A percentile compares a stretch with the other conserved stretches of the same genome.
These are phyloP conservation scores for Euphorbia lathyris DNA, from an alignment of 345 rosid genomes.

Conservation along the genomic window DNA sequence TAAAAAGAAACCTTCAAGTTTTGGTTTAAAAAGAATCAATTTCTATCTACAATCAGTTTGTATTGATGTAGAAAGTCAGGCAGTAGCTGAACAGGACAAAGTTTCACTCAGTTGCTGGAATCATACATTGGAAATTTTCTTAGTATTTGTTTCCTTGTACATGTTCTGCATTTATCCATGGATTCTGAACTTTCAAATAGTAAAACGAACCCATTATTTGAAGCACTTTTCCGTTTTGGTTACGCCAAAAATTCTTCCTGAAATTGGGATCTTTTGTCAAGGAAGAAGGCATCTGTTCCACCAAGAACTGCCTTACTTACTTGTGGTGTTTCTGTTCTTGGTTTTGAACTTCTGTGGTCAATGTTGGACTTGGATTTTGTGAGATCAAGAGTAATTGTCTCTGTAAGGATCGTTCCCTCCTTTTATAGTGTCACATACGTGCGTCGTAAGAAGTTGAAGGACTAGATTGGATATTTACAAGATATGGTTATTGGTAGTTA, in stretches of 20 bases:
- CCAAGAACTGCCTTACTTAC: conserved; percentile 60
- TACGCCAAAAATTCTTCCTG: conserved; percentile 18
- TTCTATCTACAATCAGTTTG: too few relatives aligned
- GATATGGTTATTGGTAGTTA: too few relatives aligned
- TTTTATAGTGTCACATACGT: too few relatives aligned
- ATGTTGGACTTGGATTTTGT: conserved; percentile 40
- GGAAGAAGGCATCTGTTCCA: conserved; percentile 93
- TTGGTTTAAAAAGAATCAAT: too few relatives aligned
- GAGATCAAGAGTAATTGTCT: conserved; percentile 52
- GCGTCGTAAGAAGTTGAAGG: too few relatives aligned
- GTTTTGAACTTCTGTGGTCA: too few relatives aligned
- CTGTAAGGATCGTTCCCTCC: too few relatives aligned
- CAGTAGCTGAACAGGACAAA: background rate
- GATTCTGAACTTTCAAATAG: conserved; percentile 5
- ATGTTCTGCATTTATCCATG: background rate
- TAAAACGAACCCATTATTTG: background rate
- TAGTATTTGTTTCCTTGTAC: background rate
- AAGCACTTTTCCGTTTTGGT: background rate
- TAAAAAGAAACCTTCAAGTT: too few relatives aligned
- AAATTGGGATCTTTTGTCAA: conserved; percentile 90
- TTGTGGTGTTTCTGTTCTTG: conserved; percentile 55
- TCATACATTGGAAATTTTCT: background rate
- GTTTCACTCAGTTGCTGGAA: background rate
- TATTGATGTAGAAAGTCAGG: background rate
- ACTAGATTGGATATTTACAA: too few relatives aligned